A percentile compares a stretch with the other conserved stretches of the same genome.
These are phyloP conservation scores for Beauveria scarabaeidicola DNA, from an alignment of 2,329 filamentous ascomycete species.

Conservation along the genomic window DNA sequence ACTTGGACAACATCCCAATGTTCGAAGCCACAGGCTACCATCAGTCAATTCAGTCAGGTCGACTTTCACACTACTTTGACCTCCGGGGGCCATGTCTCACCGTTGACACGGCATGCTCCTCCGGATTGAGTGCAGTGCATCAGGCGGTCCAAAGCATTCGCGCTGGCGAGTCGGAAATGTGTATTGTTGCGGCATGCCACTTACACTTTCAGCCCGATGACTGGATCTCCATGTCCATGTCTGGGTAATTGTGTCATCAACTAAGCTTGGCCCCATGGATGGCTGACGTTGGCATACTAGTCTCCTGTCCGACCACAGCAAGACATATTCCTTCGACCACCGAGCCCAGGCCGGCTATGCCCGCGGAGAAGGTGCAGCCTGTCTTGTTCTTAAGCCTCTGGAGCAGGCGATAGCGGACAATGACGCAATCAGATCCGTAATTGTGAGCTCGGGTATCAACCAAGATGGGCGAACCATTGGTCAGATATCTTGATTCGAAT, in stretches of 20 bases:
- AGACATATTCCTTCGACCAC: constrained; percentile 35
- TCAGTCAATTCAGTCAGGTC: constrained; percentile 44
- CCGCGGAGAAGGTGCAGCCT: constrained; percentile 49
- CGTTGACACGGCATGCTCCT: constrained; percentile 45
- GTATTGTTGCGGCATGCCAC: constrained; percentile 40
- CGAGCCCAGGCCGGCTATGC: constrained; percentile 41
- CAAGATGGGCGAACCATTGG: constrained; percentile 45
- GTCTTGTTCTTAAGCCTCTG: constrained; percentile 49
- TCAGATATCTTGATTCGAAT: too few relatives aligned
- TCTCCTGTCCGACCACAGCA: constrained; percentile 39
- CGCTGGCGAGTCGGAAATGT: constrained; percentile 35
- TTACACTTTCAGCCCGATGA: constrained; percentile 38
- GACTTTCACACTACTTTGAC: constrained; percentile 48
- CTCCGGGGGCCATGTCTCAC: constrained; percentile 44
- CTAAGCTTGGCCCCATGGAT: too few relatives aligned
- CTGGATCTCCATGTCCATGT: constrained; percentile 22
- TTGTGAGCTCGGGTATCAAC: constrained; percentile 42
- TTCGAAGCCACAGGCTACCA: constrained; percentile 43
- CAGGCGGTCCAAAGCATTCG: constrained; percentile 40
- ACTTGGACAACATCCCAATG: constrained; percentile 40
- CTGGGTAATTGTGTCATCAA: too few relatives aligned
- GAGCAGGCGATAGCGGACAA: constrained; percentile 45
- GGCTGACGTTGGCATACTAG: too few relatives aligned
- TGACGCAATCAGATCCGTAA: constrained; percentile 44
- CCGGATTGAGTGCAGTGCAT: constrained; percentile 42